A percentile compares a stretch with the other conserved stretches of the same genome.
Evolutionary conservation across 2,329 filamentous ascomycete species (phyloP).

Genomic region (Stagonosporopsis chrysanthemi): DNA sequence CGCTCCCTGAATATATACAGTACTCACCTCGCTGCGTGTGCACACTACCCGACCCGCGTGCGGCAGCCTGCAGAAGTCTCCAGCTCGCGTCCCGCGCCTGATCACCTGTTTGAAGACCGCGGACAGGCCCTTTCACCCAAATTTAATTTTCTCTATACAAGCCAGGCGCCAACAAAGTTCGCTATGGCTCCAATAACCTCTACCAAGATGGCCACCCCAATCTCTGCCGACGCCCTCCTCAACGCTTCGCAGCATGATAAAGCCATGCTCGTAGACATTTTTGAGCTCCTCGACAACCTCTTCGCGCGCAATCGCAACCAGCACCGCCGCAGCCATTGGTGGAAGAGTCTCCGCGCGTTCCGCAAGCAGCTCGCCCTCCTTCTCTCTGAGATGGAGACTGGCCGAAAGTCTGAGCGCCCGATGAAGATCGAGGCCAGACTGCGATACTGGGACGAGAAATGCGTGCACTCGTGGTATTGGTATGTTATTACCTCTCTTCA

Average conservation of each 20-base stretch:
- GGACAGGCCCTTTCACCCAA: neutral
- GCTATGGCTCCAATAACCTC: conserved; percentile 24
- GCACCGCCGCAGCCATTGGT: conserved; percentile 84
- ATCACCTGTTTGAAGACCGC: conserved; percentile 1
- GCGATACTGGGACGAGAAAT: conserved; percentile 50
- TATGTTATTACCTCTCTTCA: conserved; percentile 26
- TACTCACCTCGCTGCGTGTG: conserved; percentile 10
- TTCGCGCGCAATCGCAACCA: conserved; percentile 91
- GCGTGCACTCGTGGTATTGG: conserved; percentile 48
- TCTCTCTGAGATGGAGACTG: conserved; percentile 39
- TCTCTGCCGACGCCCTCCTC: conserved; percentile 34
- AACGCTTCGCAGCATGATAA: conserved; percentile 34
- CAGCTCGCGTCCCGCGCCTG: conserved; percentile 13
- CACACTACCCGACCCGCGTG: conserved; percentile 16
- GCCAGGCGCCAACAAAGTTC: neutral
- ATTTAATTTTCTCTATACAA: neutral
- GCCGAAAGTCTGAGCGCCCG: conserved; percentile 28
- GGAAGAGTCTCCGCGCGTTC: conserved; percentile 74
- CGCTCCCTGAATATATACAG: neutral
- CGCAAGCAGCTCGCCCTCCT: conserved; percentile 71
- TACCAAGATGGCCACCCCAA: conserved; percentile 23
- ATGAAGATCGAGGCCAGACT: conserved; percentile 42
- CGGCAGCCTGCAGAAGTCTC: conserved; percentile 19
- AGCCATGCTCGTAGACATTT: conserved; percentile 48
- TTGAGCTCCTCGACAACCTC: conserved; percentile 72